Evolutionary conservation across 2,329 filamentous ascomycete species (phyloP).

Genomic region (Dryadomyces quercus-mongolicae): DNA sequence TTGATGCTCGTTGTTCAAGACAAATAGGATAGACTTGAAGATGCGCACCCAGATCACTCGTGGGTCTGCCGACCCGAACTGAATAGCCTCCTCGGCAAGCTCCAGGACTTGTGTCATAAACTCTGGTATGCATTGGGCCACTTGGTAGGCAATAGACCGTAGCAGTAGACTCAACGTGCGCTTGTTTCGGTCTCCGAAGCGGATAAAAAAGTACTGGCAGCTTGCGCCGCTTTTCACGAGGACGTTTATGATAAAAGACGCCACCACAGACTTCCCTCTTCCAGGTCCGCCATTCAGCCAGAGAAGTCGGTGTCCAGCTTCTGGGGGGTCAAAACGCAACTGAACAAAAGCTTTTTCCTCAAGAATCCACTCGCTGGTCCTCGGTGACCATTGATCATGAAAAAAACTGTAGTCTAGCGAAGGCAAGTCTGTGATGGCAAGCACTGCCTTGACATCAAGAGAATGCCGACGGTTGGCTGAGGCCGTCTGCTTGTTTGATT

Average conservation of each 20-base stretch:
- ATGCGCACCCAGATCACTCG: neutral
- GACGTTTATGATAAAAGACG: neutral
- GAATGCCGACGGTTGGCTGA: too few relatives aligned
- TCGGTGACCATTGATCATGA: too few relatives aligned
- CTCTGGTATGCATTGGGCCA: neutral
- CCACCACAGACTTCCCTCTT: constrained; percentile 2
- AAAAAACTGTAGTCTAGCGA: too few relatives aligned
- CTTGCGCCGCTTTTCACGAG: neutral
- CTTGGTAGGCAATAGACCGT: constrained; percentile 2
- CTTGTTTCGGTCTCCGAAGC: neutral
- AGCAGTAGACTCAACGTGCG: neutral
- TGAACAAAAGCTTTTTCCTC: too few relatives aligned
- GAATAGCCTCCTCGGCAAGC: too few relatives aligned
- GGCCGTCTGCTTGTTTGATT: too few relatives aligned
- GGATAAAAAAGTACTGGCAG: constrained; percentile 2
- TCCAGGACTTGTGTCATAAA: neutral
- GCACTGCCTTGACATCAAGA: too few relatives aligned
- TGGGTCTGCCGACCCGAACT: neutral
- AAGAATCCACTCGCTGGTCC: too few relatives aligned
- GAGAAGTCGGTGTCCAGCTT: too few relatives aligned
- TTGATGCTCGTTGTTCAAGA: neutral
- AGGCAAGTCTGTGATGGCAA: too few relatives aligned
- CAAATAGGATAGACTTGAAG: neutral
- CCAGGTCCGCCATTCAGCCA: neutral
- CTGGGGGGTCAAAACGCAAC: too few relatives aligned